These are phyloP conservation scores for Linnemannia exigua DNA, from an alignment of 192 early-diverging fungal species.

Conservation along the genomic window DNA sequence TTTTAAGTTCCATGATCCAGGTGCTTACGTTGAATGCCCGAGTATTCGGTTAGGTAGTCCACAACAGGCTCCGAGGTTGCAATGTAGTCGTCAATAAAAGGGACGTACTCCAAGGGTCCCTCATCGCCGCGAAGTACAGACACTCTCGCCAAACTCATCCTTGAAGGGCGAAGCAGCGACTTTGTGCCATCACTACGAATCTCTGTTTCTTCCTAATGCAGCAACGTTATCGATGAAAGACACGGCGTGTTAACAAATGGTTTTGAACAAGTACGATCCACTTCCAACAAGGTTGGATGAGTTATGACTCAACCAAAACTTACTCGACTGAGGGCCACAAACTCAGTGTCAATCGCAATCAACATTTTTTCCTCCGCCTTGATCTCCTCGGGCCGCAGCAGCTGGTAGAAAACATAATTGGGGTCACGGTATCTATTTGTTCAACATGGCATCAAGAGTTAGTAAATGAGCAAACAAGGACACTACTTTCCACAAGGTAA, in stretches of 20 bases:
- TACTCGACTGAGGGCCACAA: constrained; percentile 85
- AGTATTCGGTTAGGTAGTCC: constrained; percentile 94
- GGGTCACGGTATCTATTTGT: constrained; percentile 56
- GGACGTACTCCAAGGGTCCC: constrained; percentile 77
- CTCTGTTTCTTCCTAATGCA: constrained; percentile 82
- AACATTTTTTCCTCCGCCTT: constrained; percentile 73
- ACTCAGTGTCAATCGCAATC: constrained; percentile 95
- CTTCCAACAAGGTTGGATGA: no score
- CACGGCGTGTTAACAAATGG: neutral
- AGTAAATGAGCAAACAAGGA: neutral
- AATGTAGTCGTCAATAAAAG: constrained; percentile 99
- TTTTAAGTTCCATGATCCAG: neutral
- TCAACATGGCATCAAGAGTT: neutral
- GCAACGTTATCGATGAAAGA: neutral
- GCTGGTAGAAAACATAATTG: constrained; percentile 64
- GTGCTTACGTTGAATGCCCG: constrained; percentile 85
- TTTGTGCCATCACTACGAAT: constrained; percentile 94
- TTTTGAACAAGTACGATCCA: neutral
- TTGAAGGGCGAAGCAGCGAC: constrained; percentile 83
- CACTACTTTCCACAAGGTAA: neutral
- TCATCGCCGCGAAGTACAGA: constrained; percentile 88
- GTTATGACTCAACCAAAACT: no score
- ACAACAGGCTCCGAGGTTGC: constrained; percentile 85
- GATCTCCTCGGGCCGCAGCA: constrained; percentile 72
- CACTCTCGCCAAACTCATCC: constrained; percentile 89